Conservation (phyloP, 2,329 filamentous ascomycete genomes). For the Lasiodiplodia sp. region DNA sequence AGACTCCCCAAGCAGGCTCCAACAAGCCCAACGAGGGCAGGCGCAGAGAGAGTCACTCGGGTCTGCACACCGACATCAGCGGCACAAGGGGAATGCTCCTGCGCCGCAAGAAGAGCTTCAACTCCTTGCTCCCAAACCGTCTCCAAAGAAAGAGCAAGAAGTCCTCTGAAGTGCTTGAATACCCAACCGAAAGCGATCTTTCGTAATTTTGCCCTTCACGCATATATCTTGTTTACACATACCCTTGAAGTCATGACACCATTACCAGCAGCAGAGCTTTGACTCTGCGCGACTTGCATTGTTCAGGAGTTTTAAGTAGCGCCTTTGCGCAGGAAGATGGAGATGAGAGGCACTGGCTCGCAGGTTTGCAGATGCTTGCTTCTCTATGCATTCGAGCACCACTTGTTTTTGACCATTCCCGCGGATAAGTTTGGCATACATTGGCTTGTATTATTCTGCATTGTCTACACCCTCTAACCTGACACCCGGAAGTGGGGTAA, state of each 20-base stretch:
- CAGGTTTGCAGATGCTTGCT: neutral
- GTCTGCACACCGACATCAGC: constrained; percentile 39
- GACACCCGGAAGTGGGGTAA: neutral
- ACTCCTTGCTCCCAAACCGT: constrained; percentile 17
- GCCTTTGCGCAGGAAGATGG: neutral
- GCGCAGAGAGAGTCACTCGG: constrained; percentile 15
- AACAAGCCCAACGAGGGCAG: constrained; percentile 27
- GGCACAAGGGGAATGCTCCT: constrained; percentile 44
- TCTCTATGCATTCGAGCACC: neutral
- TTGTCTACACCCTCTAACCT: neutral
- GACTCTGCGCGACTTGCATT: constrained; percentile 12
- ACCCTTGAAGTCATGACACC: neutral
- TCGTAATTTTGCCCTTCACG: constrained; percentile 16
- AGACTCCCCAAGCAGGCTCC: neutral
- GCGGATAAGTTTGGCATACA: neutral
- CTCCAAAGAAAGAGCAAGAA: constrained; percentile 20
- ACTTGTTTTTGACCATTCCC: neutral
- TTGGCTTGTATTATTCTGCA: constrained; percentile 1
- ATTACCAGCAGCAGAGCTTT: constrained; percentile 6
- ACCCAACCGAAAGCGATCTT: constrained; percentile 21
- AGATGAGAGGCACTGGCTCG: neutral
- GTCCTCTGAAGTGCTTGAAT: constrained; percentile 1
- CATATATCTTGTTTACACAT: neutral
- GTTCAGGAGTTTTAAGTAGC: constrained; percentile 7
- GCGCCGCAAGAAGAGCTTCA: constrained; percentile 34